Conservation (phyloP, 2,329 filamentous ascomycete genomes). For the Aschersonia sp. region DNA sequence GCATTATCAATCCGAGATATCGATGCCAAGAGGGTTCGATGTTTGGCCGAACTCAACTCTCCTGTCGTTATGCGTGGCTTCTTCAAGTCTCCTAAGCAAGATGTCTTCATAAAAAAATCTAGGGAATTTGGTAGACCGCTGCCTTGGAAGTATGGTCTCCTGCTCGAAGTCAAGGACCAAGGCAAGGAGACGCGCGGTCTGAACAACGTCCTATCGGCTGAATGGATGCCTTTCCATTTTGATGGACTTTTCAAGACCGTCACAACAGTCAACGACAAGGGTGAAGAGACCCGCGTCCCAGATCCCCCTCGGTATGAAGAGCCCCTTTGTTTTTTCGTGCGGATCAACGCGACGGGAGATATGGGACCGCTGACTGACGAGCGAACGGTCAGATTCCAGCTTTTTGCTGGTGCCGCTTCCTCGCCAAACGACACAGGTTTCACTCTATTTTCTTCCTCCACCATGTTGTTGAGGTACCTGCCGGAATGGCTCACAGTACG, state of each 20-base stretch:
- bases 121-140: conserved; percentile 30
- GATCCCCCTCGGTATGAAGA: conserved; percentile 24
- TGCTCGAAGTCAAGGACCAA: conserved; percentile 35
- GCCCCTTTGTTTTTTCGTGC: too few relatives aligned
- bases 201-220: conserved; percentile 38
- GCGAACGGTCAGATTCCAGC: conserved; percentile 26
- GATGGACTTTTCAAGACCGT: conserved; percentile 41
- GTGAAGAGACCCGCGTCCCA: conserved; percentile 24
- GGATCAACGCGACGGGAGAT: too few relatives aligned
- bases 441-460: conserved; percentile 38
- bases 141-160: conserved; percentile 37
- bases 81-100: conserved; percentile 26
- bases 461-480: conserved; percentile 31
- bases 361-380: neutral
- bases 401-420: conserved; percentile 31
- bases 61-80: conserved; percentile 40
- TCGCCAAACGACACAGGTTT: conserved; percentile 36
- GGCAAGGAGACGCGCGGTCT: conserved; percentile 25
- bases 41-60: conserved; percentile 32
- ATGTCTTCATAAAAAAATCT: conserved; percentile 29
- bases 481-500: conserved; percentile 20
- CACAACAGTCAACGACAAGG: conserved; percentile 21
- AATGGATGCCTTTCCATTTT: conserved; percentile 43
- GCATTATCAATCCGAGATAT: conserved; percentile 25
- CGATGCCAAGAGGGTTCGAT: conserved; percentile 27